phyloP scores from a whole-genome alignment of 2,329 filamentous ascomycete genomes.

The Leptoxyphium fumago region DNA sequence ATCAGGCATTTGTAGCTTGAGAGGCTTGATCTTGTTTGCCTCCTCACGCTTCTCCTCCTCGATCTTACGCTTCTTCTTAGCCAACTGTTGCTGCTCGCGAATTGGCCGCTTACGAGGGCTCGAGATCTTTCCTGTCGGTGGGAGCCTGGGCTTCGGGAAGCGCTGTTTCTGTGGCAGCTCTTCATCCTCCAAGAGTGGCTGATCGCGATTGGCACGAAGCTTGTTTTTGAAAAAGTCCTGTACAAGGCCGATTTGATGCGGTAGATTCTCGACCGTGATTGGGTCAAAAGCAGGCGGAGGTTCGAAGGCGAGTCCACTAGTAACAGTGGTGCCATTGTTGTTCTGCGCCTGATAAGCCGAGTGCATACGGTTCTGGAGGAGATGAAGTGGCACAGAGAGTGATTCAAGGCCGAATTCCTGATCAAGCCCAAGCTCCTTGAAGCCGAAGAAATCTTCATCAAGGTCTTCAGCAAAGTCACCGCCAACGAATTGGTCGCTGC shows the following conservation, averaged over 20 bases:
- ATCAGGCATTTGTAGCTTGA: slow-evolving; percentile 33
- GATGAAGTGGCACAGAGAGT: slow-evolving; percentile 81
- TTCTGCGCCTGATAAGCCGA: slow-evolving; percentile 70
- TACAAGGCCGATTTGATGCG: slow-evolving; percentile 70
- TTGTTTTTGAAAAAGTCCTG: slow-evolving; percentile 86
- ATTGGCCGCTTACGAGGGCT: slow-evolving; percentile 70
- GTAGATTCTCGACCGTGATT: slow-evolving; percentile 63
- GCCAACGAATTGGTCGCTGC: slow-evolving; percentile 89
- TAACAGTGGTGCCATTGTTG: slow-evolving; percentile 40
- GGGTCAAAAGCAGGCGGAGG: slow-evolving; percentile 56
- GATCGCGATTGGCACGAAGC: slow-evolving; percentile 67
- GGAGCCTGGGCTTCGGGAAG: slow-evolving; percentile 43
- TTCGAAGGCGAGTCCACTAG: slow-evolving; percentile 49
- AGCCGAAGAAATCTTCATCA: slow-evolving; percentile 97
- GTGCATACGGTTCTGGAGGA: slow-evolving; percentile 81
- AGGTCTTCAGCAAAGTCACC: slow-evolving; percentile 97
- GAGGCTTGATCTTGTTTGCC: slow-evolving; percentile 13
- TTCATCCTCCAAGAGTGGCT: slow-evolving; percentile 82
- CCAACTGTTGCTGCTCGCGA: slow-evolving; percentile 66
- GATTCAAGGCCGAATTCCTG: slow-evolving; percentile 78
- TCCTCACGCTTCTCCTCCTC: slow-evolving; percentile 27
- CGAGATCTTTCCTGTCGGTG: slow-evolving; percentile 74
- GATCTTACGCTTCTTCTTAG: slow-evolving; percentile 74
- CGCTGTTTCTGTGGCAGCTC: slow-evolving; percentile 87
- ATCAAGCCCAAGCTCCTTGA: slow-evolving; percentile 86